These are phyloP conservation scores for Psilocybe azurescens DNA, from an alignment of 768 basidiomycete genomes.

Conservation along the genomic window DNA sequence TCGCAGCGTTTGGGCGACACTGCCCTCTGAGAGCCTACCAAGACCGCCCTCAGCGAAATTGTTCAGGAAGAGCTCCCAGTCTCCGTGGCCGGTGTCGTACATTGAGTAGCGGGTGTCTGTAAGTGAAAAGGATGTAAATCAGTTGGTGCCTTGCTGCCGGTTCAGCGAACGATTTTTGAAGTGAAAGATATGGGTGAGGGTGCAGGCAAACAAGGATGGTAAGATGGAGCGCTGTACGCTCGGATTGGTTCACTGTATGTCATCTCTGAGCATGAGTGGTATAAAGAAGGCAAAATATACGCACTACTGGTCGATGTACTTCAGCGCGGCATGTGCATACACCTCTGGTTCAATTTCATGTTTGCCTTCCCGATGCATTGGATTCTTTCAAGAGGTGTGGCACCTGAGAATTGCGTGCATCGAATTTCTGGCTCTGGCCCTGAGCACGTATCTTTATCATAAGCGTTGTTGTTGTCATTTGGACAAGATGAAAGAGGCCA, in stretches of 20 bases:
- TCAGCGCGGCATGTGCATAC: constrained; percentile 76
- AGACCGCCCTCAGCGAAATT: too few relatives aligned
- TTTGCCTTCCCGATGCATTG: constrained; percentile 43
- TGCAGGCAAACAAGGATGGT: too few relatives aligned
- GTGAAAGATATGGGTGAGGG: too few relatives aligned
- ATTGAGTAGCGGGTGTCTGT: too few relatives aligned
- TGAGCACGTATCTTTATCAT: constrained; percentile 38
- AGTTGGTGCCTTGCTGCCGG: too few relatives aligned
- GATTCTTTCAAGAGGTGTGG: constrained; percentile 67
- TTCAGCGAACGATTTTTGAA: too few relatives aligned
- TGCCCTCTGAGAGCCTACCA: too few relatives aligned
- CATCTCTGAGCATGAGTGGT: constrained; percentile 8
- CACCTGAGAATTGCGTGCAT: constrained; percentile 69
- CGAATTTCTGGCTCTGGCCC: constrained; percentile 47
- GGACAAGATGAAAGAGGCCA: constrained; percentile 71
- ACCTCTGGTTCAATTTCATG: constrained; percentile 72
- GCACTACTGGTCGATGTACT: constrained; percentile 80
- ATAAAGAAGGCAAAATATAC: constrained; percentile 29
- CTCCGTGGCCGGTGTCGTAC: too few relatives aligned
- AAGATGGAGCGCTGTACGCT: too few relatives aligned
- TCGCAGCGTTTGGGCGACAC: too few relatives aligned
- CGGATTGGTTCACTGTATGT: constrained; percentile 42
- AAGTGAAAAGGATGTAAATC: too few relatives aligned
- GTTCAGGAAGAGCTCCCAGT: too few relatives aligned
- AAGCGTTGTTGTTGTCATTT: constrained; percentile 26